Conservation (phyloP, 2,329 filamentous ascomycete species). For the Paracoccidioides lutzii region DNA sequence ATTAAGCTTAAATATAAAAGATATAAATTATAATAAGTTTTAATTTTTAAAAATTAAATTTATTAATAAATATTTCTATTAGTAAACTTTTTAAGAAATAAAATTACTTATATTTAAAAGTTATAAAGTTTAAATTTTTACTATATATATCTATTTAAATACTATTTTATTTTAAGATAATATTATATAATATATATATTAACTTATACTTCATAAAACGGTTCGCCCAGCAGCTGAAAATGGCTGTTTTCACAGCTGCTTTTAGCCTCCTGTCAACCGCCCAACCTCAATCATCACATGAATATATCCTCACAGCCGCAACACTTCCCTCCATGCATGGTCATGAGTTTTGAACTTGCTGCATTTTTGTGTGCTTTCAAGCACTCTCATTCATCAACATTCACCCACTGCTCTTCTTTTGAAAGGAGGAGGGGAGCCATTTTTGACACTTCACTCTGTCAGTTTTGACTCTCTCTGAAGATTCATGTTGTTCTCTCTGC, state of each 20-base stretch:
- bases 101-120: too few relatives aligned
- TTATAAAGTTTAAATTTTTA: too few relatives aligned
- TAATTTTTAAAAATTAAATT: too few relatives aligned
- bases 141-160: too few relatives aligned
- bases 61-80: too few relatives aligned
- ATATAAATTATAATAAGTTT: too few relatives aligned
- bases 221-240: slow-evolving; percentile 12
- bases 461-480: slow-evolving; percentile 2
- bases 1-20: too few relatives aligned
- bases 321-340: slow-evolving; percentile 1
- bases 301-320: slow-evolving; percentile 8
- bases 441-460: slow-evolving; percentile 2
- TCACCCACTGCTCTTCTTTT: not conserved
- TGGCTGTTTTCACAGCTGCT: slow-evolving; percentile 11
- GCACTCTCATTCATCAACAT: not conserved
- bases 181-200: too few relatives aligned
- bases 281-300: slow-evolving; percentile 10
- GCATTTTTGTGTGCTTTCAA: not conserved
- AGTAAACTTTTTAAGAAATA: too few relatives aligned
- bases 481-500: slow-evolving; percentile 3
- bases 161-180: too few relatives aligned
- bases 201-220: too few relatives aligned
- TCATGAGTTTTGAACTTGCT: not conserved
- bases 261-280: slow-evolving; percentile 12
- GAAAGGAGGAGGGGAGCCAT: not conserved